phyloP scores from a whole-genome alignment of 2,329 filamentous ascomycete genomes.

The Cercospora sp. region DNA sequence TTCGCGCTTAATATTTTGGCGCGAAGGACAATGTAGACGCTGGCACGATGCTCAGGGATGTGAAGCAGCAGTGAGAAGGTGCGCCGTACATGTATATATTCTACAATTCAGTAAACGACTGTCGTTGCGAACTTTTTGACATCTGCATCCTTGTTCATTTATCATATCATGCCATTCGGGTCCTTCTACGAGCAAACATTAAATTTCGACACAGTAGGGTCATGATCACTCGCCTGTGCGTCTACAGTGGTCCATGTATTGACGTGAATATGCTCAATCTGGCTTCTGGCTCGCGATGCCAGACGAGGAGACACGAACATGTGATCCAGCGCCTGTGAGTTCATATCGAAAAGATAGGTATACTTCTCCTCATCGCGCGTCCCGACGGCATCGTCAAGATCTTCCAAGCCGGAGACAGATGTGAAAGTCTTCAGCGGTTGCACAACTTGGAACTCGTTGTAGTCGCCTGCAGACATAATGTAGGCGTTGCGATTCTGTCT shows the following conservation, averaged over 20 bases:
- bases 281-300: conserved; percentile 39
- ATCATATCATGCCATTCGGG: too few species aligned
- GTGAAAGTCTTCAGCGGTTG: conserved; percentile 59
- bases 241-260: conserved; percentile 65
- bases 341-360: conserved; percentile 70
- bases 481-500: conserved; percentile 56
- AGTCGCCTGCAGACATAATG: conserved; percentile 66
- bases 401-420: conserved; percentile 55
- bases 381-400: conserved; percentile 61
- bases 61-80: too few species aligned
- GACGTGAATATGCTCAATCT: conserved; percentile 68
- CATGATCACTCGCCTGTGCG: conserved; percentile 65
- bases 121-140: too few species aligned
- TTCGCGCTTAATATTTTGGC: too few species aligned
- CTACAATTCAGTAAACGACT: too few species aligned
- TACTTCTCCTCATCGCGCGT: conserved; percentile 62
- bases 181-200: conserved; percentile 54
- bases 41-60: too few species aligned
- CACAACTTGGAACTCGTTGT: conserved; percentile 70
- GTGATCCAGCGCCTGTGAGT: conserved; percentile 69
- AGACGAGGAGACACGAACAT: conserved; percentile 63
- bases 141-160: too few species aligned
- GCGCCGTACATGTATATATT: too few species aligned
- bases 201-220: conserved; percentile 65
- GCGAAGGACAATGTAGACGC: too few species aligned